Conservation (phyloP, 306 rosid species). For the Citrullus colocynthis region DNA sequence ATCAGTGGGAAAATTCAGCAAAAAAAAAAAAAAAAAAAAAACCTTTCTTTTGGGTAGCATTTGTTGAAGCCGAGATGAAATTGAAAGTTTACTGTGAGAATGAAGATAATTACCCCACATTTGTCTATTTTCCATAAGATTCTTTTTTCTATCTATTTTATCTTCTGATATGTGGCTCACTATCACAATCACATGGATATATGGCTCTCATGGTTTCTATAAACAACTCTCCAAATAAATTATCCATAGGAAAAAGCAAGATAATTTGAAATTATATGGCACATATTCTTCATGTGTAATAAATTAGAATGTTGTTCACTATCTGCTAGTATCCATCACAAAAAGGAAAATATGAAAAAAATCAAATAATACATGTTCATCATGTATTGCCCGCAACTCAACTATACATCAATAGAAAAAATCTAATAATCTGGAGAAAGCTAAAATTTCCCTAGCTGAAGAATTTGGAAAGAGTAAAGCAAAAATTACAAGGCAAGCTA, state of each 20-base stretch:
- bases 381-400: neutral
- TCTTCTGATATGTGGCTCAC: neutral
- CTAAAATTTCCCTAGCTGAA: neutral
- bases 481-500: neutral
- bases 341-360: neutral
- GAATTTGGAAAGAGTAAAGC: constrained; percentile 15
- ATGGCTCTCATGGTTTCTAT: neutral
- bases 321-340: neutral
- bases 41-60: too few relatives aligned
- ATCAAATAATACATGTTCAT: neutral
- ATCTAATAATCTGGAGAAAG: neutral
- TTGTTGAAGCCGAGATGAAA: too few relatives aligned
- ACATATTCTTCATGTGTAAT: neutral
- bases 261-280: neutral
- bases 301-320: neutral
- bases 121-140: neutral
- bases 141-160: neutral
- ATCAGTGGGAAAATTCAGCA: too few relatives aligned
- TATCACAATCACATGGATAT: neutral
- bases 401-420: neutral
- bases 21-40: too few relatives aligned
- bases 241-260: neutral
- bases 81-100: too few relatives aligned
- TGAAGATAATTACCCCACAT: neutral
- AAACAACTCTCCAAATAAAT: neutral